phyloP scores from a whole-genome alignment of 2,329 filamentous ascomycete species.

The Colletotrichum cuscutae region DNA sequence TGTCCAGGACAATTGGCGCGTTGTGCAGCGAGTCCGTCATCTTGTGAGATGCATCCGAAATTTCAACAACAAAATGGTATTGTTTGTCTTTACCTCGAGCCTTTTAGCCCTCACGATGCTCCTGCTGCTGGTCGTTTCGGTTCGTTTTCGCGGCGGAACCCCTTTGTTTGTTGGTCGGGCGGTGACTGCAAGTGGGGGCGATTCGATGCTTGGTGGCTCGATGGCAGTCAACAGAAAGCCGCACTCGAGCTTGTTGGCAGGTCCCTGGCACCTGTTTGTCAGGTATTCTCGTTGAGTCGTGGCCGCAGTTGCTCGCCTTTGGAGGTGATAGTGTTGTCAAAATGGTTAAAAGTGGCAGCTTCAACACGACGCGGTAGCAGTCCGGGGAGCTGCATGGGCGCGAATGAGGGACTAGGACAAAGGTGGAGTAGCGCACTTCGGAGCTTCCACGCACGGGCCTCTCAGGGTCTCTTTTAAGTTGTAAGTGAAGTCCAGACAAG shows the following conservation, averaged over 20 bases:
- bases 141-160: conserved; percentile 26
- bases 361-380: conserved; percentile 36
- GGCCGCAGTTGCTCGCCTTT: conserved; percentile 18
- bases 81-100: neutral
- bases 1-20: conserved; percentile 98
- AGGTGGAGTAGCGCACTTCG: conserved; percentile 28
- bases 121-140: conserved; percentile 1
- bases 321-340: conserved; percentile 11
- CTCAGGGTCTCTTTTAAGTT: conserved; percentile 13
- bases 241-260: neutral
- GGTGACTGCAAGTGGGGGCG: conserved; percentile 28
- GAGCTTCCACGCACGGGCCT: conserved; percentile 30
- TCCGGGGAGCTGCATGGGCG: conserved; percentile 37
- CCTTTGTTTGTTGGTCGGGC: conserved; percentile 34
- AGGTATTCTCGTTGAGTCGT: conserved; percentile 18
- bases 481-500: conserved; percentile 9
- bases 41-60: conserved; percentile 35
- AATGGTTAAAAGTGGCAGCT: conserved; percentile 35
- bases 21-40: conserved; percentile 84
- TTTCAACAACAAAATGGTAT: neutral
- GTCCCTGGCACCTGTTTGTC: neutral
- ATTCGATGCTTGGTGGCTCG: neutral
- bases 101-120: conserved; percentile 9
- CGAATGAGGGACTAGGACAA: conserved; percentile 26
- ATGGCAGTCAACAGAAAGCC: neutral